Conservation (phyloP, 2,329 filamentous ascomycete genomes). For the Periconia sp. region DNA sequence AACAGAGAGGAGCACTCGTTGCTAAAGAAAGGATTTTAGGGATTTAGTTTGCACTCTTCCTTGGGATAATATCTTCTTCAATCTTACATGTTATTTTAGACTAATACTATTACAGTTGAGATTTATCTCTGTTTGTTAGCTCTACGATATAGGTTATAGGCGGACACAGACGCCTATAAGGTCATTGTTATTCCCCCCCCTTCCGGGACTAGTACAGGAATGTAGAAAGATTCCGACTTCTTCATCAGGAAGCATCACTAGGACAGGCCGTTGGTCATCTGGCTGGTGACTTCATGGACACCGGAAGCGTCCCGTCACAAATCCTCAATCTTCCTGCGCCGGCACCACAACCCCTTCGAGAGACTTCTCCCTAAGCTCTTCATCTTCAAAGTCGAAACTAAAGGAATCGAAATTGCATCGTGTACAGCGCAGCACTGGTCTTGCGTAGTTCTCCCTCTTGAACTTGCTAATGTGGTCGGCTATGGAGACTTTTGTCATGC, state of each 20-base stretch:
- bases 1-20: constrained; percentile 6
- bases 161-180: constrained; percentile 1
- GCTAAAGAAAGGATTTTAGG: constrained; percentile 4
- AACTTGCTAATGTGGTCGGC: constrained; percentile 8
- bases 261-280: neutral
- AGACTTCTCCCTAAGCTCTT: constrained; percentile 14
- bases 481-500: constrained; percentile 10
- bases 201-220: neutral
- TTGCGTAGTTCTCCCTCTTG: constrained; percentile 10
- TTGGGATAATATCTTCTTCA: neutral
- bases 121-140: neutral
- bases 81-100: neutral
- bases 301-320: no score
- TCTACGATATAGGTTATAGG: neutral
- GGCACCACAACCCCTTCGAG: no score
- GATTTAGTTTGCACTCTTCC: neutral
- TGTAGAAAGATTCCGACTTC: neutral
- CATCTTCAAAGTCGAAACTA: constrained; percentile 4
- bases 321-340: no score
- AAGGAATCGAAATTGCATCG: constrained; percentile 3
- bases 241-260: neutral
- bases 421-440: constrained; percentile 12
- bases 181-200: neutral
- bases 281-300: constrained; percentile 1
- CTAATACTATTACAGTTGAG: neutral